A percentile compares a stretch with the other conserved stretches of the same genome.
phyloP scores from a whole-genome alignment of 2,329 filamentous ascomycete genomes.

The Sporothrix euskadiensis region DNA sequence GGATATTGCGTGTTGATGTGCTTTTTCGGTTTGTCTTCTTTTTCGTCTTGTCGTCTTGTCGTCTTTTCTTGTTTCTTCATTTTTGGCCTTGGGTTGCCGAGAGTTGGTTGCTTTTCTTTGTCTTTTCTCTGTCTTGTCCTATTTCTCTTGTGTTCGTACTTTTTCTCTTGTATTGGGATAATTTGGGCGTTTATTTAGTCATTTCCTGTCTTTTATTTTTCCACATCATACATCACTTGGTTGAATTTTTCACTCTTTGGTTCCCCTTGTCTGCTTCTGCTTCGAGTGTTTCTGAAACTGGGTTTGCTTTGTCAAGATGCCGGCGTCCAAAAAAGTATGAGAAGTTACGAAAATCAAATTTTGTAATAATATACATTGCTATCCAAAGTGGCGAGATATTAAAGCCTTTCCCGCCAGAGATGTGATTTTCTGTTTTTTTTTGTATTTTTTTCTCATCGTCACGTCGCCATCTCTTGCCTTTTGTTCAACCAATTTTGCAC shows the following conservation, averaged over 20 bases:
- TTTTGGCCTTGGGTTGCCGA: slow-evolving; percentile 12
- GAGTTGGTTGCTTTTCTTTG: slow-evolving; percentile 5
- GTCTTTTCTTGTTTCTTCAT: not conserved
- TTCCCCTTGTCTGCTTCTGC: not conserved
- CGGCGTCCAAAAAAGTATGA: not conserved
- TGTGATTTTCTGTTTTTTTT: not conserved
- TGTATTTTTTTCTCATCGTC: not conserved
- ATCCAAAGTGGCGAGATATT: not conserved
- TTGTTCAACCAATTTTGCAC: not conserved
- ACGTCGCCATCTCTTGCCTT: not conserved
- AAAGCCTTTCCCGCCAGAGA: not conserved
- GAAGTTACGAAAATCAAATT: not conserved
- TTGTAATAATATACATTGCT: not conserved
- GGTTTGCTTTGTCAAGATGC: not conserved
- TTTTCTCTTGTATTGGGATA: not conserved
- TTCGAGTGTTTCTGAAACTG: not conserved
- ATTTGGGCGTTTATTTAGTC: slow-evolving; percentile 20
- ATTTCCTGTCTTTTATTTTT: not conserved
- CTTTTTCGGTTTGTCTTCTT: slow-evolving; percentile 9
- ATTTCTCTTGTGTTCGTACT: not conserved
- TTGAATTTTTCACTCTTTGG: not conserved
- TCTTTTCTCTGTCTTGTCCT: not conserved
- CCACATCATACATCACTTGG: slow-evolving; percentile 6
- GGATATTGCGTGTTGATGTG: not conserved
- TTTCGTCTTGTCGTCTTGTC: not conserved